Evolutionary conservation across 2,329 filamentous ascomycete genomes (phyloP).

Genomic region (Colletotrichum spaethianum): DNA sequence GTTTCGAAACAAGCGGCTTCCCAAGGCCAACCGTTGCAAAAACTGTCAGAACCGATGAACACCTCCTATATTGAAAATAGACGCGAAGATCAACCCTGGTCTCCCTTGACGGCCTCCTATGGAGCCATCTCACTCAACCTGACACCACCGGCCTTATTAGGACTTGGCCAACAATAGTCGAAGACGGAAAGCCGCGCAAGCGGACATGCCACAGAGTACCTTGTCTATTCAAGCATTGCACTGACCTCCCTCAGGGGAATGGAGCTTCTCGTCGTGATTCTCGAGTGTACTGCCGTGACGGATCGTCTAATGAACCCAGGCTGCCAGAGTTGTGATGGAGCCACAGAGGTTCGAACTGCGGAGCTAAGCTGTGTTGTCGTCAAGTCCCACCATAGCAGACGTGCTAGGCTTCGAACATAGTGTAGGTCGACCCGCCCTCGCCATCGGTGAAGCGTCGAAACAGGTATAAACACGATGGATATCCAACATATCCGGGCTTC

Average conservation of each 20-base stretch:
- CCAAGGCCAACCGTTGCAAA: slow-evolving; percentile 20
- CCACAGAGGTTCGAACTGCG: slow-evolving; percentile 15
- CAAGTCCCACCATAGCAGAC: slow-evolving; percentile 9
- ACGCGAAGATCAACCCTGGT: neutral
- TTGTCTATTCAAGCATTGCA: slow-evolving; percentile 10
- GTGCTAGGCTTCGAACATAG: slow-evolving; percentile 8
- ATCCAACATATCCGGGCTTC: neutral
- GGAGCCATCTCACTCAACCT: slow-evolving; percentile 30
- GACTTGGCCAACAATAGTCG: slow-evolving; percentile 7
- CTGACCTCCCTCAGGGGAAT: neutral
- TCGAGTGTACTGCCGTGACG: slow-evolving; percentile 24
- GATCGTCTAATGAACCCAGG: slow-evolving; percentile 16
- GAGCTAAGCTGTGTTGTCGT: slow-evolving; percentile 22
- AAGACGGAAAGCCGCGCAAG: slow-evolving; percentile 26
- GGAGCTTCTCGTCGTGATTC: slow-evolving; percentile 13
- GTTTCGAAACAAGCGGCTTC: slow-evolving; percentile 35
- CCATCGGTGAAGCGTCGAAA: neutral
- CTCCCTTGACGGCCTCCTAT: slow-evolving; percentile 7
- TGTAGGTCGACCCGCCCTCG: neutral
- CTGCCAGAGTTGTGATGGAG: slow-evolving; percentile 7
- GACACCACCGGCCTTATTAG: slow-evolving; percentile 26
- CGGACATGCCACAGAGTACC: slow-evolving; percentile 17
- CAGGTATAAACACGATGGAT: slow-evolving; percentile 27
- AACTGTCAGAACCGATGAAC: slow-evolving; percentile 28
- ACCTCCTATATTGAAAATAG: neutral